Base-by-base conservation (phyloP, 805 yeast genomes). In the Candida saitoana region DNA sequence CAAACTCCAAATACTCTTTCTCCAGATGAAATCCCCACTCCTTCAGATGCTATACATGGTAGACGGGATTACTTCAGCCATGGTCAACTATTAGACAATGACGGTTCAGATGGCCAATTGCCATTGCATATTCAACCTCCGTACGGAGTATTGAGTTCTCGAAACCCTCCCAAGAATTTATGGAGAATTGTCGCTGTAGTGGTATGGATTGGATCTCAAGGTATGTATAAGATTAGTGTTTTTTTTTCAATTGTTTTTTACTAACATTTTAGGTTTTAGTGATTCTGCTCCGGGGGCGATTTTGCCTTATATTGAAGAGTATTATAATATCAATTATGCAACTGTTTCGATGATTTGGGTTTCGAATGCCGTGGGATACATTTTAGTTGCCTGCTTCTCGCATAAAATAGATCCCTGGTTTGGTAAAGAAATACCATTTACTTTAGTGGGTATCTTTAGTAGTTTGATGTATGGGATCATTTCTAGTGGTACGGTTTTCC, bases 231-330 rank as follows among this genome's bases (percentile, higher is more conserved):
- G 9, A 22, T 7, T 22, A 22, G 6, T 6, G 9, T 11, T 7
- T 22, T 22, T 29, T 29, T 29, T 14, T 6, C 27, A 22, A 22
- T 22, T 29, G 5, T 29, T 9, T 29, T 29, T 29, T 9, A 29
- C 32, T 29, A 29, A 29, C 16, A 29, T 29, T 2, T 48, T 55
- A 8, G 83, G 83, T 1, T 55, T 75, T 48, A 53, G 70, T 19
- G 85, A 80, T 51, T 80, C 80, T 43, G 76, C 79, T 11, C 75
- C 80, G 1, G 85, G 84, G 44, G 80, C 83, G 0, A 56, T 80
- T n/a, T 57, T 80, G 39, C 82, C 82, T 4, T 59, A 63, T 34
- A 74, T 80, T 31, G 84, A 80, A 48, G 53, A 42, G 3, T 65
- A 71, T 51, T 80, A 77, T 51, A 40, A 52, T 27, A 65, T 79